Evolutionary conservation across 768 basidiomycete genomes (phyloP), one percentile per base, ranked within the genome.

Genomic region (Phaeotremella fagi): DNA sequence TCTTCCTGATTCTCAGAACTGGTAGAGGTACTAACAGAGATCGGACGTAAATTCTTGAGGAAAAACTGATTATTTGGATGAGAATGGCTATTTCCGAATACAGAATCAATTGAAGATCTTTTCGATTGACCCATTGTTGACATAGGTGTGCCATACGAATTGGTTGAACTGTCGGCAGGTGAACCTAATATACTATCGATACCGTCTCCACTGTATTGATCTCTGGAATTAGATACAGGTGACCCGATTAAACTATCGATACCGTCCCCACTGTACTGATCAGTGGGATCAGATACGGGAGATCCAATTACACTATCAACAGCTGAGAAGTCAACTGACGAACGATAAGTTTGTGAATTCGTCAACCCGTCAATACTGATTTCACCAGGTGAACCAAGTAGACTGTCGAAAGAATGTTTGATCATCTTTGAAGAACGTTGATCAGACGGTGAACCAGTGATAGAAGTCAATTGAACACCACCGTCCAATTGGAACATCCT

Each of bases 401-500:
- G 16, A 22, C 50, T 45, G 25, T 52, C 50, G 37, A 47, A 35
- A n/a, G 52, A 46, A 4, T 18, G 27, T 33, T n/a, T 48, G 16
- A 60, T 29, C 11, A 14, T 29, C 33, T 29, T 5, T 6, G n/a
- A 27, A 33, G 16, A 26, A 29, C 27, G 31, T 29, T 33, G 27
- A 4, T 33, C 46, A 3, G 67, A 54, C 15, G 65, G 65, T 1
- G 68, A 67, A 3, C 57, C 65, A 18, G 61, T 63, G 45, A 67
- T 70, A 15, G 66, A 59, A 27, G 65, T 61, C 2, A 70, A 35
- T 42, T 66, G 62, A 0, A 66, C 65, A 11, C 60, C 68, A 7
- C 54, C 59, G 36, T 71, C 65, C 4, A 68, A 62, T 35, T 65
- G 55, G 57, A 71, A 74, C 70, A 74, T 74, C 46, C 68, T 38